Percentiles rank a stretch among this genome's conserved stretches.
Conservation (phyloP, 345 rosid genomes). For the Balakata baccata region DNA sequence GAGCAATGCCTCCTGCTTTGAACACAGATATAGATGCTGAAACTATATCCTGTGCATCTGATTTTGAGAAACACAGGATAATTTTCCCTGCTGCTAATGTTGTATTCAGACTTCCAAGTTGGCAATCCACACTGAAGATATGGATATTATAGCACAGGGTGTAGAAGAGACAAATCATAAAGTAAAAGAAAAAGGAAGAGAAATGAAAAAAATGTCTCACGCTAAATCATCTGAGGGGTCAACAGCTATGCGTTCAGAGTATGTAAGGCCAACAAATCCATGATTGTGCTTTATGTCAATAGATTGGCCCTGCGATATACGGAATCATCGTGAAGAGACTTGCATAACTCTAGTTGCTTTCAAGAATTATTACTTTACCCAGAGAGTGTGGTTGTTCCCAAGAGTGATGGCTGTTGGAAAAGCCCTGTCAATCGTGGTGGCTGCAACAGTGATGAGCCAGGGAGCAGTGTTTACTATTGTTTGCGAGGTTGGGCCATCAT, state of each 20-base stretch:
- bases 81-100: constrained; percentile 44
- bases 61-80: constrained; percentile 37
- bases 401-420: constrained; percentile 12
- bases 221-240: constrained; percentile 17
- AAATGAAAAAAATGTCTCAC: constrained; percentile 18
- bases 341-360: background rate
- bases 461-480: constrained; percentile 34
- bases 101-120: constrained; percentile 35
- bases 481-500: constrained; percentile 30
- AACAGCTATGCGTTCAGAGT: constrained; percentile 37
- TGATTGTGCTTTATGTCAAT: constrained; percentile 16
- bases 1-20: constrained; percentile 42
- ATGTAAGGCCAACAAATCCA: constrained; percentile 31
- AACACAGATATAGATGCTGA: constrained; percentile 29
- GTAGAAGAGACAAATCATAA: background rate
- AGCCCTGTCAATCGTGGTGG: constrained; percentile 35
- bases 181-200: background rate
- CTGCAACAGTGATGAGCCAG: constrained; percentile 37
- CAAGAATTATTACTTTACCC: constrained; percentile 28
- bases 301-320: constrained; percentile 31
- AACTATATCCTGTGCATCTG: constrained; percentile 15
- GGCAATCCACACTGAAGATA: constrained; percentile 28
- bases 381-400: constrained; percentile 20
- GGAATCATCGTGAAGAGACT: background rate
- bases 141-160: background rate